Conservation (phyloP, 2,329 filamentous ascomycete species). For the Verticillium nonalfalfae region DNA sequence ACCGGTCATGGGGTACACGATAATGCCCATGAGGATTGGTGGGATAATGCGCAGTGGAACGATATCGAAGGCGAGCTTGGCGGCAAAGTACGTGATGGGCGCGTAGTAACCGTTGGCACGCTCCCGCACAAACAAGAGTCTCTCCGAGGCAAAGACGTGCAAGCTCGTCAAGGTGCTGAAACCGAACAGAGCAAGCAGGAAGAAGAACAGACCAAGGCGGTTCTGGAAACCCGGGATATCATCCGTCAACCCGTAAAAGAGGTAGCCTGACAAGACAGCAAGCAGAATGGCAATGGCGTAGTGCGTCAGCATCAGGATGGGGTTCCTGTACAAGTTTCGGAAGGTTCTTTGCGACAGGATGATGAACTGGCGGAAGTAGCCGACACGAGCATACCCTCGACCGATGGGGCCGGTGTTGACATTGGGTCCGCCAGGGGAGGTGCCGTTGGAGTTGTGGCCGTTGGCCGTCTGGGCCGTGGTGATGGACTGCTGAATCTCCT, state of each 20-base stretch:
- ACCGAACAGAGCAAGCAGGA: slow-evolving; percentile 88
- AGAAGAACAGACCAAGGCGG: slow-evolving; percentile 93
- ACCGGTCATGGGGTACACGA: slow-evolving; percentile 97
- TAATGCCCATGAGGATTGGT: slow-evolving; percentile 89
- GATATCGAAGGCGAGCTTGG: slow-evolving; percentile 98
- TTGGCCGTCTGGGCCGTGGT: slow-evolving; percentile 61
- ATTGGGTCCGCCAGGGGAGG: slow-evolving; percentile 38
- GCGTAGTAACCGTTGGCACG: slow-evolving; percentile 95
- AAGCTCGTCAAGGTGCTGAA: slow-evolving; percentile 94
- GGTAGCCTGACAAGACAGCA: slow-evolving; percentile 86
- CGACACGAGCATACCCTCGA: slow-evolving; percentile 75
- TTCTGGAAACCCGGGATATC: slow-evolving; percentile 98
- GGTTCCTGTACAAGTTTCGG: slow-evolving; percentile 96
- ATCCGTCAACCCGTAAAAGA: slow-evolving; percentile 94
- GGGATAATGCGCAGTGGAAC: slow-evolving; percentile 90
- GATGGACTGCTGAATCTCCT: slow-evolving; percentile 72
- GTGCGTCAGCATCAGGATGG: slow-evolving; percentile 96
- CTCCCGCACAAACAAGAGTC: slow-evolving; percentile 86
- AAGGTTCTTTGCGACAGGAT: slow-evolving; percentile 90
- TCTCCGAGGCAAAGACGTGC: slow-evolving; percentile 86
- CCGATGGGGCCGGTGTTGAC: slow-evolving; percentile 55
- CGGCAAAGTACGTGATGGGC: slow-evolving; percentile 86
- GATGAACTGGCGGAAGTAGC: slow-evolving; percentile 73
- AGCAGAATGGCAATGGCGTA: slow-evolving; percentile 95
- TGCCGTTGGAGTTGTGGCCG: slow-evolving; percentile 50